Conservation (phyloP, 768 basidiomycete species). For the Cystobasidiopsis lactophilus region DNA sequence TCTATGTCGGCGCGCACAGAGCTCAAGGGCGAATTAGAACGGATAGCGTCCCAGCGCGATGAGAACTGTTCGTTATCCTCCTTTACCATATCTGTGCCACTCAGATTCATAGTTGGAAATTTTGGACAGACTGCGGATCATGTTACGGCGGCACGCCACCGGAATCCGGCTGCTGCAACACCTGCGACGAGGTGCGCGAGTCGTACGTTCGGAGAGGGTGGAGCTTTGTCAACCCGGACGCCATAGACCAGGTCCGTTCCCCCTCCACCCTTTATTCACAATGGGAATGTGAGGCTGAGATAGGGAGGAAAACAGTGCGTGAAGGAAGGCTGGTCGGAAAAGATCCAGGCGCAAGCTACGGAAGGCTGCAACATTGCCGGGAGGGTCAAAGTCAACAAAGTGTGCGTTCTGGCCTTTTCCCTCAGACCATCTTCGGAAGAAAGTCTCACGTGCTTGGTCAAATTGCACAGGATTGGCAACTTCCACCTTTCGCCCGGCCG, state of each 20-base stretch:
- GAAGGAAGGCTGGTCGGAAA: slow-evolving; percentile 83
- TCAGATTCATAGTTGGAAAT: background rate
- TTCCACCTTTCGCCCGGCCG: slow-evolving; percentile 84
- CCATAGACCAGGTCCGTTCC: slow-evolving; percentile 61
- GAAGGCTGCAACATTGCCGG: slow-evolving; percentile 92
- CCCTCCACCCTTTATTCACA: background rate
- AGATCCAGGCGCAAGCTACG: slow-evolving; percentile 67
- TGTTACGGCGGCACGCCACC: slow-evolving; percentile 71
- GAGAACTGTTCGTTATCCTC: slow-evolving; percentile 19
- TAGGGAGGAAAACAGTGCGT: slow-evolving; percentile 41
- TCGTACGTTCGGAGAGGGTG: slow-evolving; percentile 80
- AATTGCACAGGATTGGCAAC: slow-evolving; percentile 41
- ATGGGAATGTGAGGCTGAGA: no score
- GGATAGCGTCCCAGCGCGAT: slow-evolving; percentile 38
- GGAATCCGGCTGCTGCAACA: slow-evolving; percentile 69
- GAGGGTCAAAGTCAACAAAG: slow-evolving; percentile 84
- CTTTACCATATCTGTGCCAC: background rate
- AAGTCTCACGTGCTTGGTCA: no score
- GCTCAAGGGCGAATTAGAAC: slow-evolving; percentile 70
- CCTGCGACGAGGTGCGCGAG: slow-evolving; percentile 80
- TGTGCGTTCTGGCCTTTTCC: slow-evolving; percentile 22
- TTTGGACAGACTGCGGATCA: slow-evolving; percentile 61
- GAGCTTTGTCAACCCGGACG: slow-evolving; percentile 78
- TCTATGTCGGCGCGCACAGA: slow-evolving; percentile 35
- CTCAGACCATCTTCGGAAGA: background rate